phyloP scores from a whole-genome alignment of 345 rosid species.

The Eutrema japonicum region DNA sequence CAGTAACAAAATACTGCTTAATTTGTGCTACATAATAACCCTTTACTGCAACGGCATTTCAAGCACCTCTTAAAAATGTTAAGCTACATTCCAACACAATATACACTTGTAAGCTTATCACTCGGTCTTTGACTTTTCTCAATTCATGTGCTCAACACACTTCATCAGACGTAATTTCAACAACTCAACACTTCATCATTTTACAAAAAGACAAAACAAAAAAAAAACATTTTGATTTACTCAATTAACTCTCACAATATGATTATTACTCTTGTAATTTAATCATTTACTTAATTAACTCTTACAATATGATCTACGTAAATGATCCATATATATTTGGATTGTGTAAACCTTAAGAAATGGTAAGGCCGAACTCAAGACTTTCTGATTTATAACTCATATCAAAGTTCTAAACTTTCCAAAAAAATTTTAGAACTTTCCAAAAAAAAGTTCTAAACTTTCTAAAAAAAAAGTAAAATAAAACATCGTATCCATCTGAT shows the following conservation, averaged over 20 bases:
- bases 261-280: not conserved
- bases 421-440: too few species aligned
- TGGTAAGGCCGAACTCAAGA: not conserved
- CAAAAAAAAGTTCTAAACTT: not conserved
- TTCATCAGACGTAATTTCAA: not conserved
- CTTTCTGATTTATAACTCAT: not conserved
- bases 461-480: not conserved
- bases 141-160: not conserved
- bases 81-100: not conserved
- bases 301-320: not conserved
- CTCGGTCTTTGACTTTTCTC: constrained; percentile 11
- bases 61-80: not conserved
- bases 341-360: not conserved
- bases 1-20: not conserved
- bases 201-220: not conserved
- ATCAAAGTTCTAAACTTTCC: not conserved
- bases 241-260: not conserved
- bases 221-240: not conserved
- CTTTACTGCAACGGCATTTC: constrained; percentile 1
- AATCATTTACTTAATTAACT: not conserved
- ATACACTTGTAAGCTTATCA: not conserved
- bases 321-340: not conserved
- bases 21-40: not conserved
- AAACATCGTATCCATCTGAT: not conserved
- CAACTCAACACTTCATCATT: not conserved